Evolutionary conservation across 2,329 filamentous ascomycete species (phyloP), one percentile per base, ranked within the genome.

Genomic region (Epichloe gansuensis): DNA sequence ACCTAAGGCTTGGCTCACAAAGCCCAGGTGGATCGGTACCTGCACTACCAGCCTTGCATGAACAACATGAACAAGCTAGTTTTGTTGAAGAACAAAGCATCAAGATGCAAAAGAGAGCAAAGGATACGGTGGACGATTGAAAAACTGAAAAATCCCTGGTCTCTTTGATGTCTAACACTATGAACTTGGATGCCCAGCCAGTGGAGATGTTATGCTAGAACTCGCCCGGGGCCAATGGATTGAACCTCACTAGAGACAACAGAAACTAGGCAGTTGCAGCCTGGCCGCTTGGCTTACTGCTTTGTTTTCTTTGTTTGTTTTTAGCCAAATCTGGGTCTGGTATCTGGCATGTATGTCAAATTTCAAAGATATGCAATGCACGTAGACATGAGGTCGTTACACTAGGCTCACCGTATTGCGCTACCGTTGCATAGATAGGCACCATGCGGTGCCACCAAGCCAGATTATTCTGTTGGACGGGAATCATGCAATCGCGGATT

Each of bases 31-130:
- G 28, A 52, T 49, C 51, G 51, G 51, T 49, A 49, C 46, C 51
- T 53, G 47, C 46, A 50, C 51, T 17, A 37, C 39, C 37, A 49
- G 47, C 47, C 47, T 50, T 47, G 52, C 48, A 50, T 46, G 48
- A 50, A 43, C 38, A 50, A 50, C 48, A 50, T 46, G 48, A 50
- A 43, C 38, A 50, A 50, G 48, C 52, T 46, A 8, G 25, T 42
- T 15, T 8, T 38, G 12, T 43, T 15, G 8, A 34, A 15, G 5
- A 21, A 31, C 2, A 41, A 41, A 17, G 23, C 43, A 28, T 13
- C 15, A 28, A 17, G 43, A 46, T 31, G 31, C 46, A 38, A 48
- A 48, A 48, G 17, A 48, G 17, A 48, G 35, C 35, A 48, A 31
- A 13, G 12, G 7, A 4, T 35, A 37, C 9, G 53, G 52, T 48